Percentiles rank a stretch among this genome's conserved stretches.
phyloP scores from a whole-genome alignment of 805 yeast genomes.

The Kodamaea hsintzibuensis region DNA sequence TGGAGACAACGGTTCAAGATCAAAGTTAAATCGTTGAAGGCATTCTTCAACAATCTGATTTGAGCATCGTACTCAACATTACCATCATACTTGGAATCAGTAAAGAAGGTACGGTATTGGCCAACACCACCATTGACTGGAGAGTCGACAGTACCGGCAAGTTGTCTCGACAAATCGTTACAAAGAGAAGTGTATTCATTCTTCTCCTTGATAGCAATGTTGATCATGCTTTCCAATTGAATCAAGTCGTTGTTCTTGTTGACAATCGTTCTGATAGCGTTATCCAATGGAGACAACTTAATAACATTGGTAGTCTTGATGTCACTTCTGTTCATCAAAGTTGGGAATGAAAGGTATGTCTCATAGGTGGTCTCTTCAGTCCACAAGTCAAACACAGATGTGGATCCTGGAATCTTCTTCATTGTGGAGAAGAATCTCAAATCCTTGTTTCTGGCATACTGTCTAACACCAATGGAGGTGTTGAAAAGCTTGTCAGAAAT shows the following conservation, averaged over 20 bases:
- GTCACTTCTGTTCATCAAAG: slow-evolving; percentile 83
- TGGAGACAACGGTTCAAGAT: slow-evolving; percentile 64
- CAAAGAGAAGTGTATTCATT: slow-evolving; percentile 50
- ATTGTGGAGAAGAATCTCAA: slow-evolving; percentile 68
- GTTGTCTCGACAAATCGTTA: slow-evolving; percentile 65
- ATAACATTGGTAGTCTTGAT: slow-evolving; percentile 49
- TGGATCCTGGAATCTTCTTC: slow-evolving; percentile 71
- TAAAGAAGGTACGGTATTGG: slow-evolving; percentile 71
- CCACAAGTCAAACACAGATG: slow-evolving; percentile 76
- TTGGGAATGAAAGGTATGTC: slow-evolving; percentile 77
- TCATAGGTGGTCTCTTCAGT: slow-evolving; percentile 83
- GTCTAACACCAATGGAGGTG: slow-evolving; percentile 61
- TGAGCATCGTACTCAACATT: slow-evolving; percentile 32
- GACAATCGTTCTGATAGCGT: slow-evolving; percentile 68
- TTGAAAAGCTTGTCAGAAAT: slow-evolving; percentile 47
- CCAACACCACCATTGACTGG: slow-evolving; percentile 94
- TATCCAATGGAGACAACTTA: slow-evolving; percentile 79
- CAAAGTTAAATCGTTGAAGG: slow-evolving; percentile 69
- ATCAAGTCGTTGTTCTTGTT: slow-evolving; percentile 72
- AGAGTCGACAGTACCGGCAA: slow-evolving; percentile 85
- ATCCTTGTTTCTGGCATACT: slow-evolving; percentile 74
- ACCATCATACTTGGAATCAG: slow-evolving; percentile 35
- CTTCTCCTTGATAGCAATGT: slow-evolving; percentile 52
- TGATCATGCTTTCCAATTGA: slow-evolving; percentile 62
- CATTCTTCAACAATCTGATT: slow-evolving; percentile 41